phyloP scores from a whole-genome alignment of 2,329 filamentous ascomycete species.

The Beauveria australis region DNA sequence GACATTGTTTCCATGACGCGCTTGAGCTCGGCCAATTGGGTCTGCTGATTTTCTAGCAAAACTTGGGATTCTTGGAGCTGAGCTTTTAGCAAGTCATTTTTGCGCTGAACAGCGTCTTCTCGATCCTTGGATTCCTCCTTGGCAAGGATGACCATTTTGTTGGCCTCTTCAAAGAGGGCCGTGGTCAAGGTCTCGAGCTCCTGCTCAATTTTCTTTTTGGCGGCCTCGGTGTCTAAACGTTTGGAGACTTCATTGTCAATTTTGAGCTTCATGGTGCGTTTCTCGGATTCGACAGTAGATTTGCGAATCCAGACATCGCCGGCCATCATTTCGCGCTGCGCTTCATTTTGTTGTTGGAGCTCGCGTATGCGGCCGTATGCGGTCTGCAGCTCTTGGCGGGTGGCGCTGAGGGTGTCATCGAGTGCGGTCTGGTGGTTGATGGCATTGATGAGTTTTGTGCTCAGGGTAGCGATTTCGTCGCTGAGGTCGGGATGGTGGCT shows the following conservation, averaged over 20 bases:
- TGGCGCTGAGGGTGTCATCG: slow-evolving; percentile 77
- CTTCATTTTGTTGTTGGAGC: slow-evolving; percentile 58
- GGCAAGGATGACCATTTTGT: slow-evolving; percentile 88
- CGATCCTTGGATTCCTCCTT: slow-evolving; percentile 84
- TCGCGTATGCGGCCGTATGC: slow-evolving; percentile 58
- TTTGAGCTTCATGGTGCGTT: slow-evolving; percentile 47
- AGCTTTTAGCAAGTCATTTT: slow-evolving; percentile 77
- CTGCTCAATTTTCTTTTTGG: slow-evolving; percentile 83
- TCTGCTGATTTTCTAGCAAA: slow-evolving; percentile 81
- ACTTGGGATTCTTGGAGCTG: slow-evolving; percentile 83
- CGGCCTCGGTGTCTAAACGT: slow-evolving; percentile 60
- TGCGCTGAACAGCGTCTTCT: slow-evolving; percentile 70
- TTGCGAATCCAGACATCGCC: slow-evolving; percentile 70
- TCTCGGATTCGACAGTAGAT: slow-evolving; percentile 66
- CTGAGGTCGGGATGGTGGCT: slow-evolving; percentile 45
- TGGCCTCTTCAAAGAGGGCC: slow-evolving; percentile 95
- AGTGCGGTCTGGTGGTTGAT: slow-evolving; percentile 93
- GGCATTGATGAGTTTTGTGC: slow-evolving; percentile 91
- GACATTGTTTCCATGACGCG: slow-evolving; percentile 83
- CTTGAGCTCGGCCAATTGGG: slow-evolving; percentile 88
- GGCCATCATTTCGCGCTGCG: slow-evolving; percentile 63
- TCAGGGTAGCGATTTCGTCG: slow-evolving; percentile 78
- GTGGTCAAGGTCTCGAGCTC: slow-evolving; percentile 87
- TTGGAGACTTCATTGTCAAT: slow-evolving; percentile 58
- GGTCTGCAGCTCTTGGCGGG: slow-evolving; percentile 73